A percentile compares a stretch with the other conserved stretches of the same genome.
phyloP scores from a whole-genome alignment of 805 yeast genomes.

The Brettanomyces bruxellensis region DNA sequence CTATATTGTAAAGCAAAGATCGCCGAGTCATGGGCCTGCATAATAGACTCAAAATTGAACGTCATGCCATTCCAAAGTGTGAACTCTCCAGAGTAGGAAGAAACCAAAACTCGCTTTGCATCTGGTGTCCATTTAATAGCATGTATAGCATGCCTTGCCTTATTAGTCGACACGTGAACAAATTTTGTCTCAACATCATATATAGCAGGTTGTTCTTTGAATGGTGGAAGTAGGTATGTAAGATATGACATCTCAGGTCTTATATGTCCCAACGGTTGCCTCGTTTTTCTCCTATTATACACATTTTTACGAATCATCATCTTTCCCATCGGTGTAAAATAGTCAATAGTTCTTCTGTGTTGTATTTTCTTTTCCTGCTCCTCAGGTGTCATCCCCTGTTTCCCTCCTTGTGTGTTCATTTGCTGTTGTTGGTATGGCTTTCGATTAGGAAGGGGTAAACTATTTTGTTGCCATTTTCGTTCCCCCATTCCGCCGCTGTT shows the following conservation, averaged over 20 bases:
- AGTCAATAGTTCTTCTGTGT: slow-evolving; percentile 67
- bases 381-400: slow-evolving; percentile 1
- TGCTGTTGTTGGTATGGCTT: background rate
- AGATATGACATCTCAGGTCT: slow-evolving; percentile 65
- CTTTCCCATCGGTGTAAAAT: slow-evolving; percentile 65
- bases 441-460: background rate
- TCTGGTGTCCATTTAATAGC: slow-evolving; percentile 96
- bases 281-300: slow-evolving; percentile 28
- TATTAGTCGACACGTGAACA: slow-evolving; percentile 85
- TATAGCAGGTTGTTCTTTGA: slow-evolving; percentile 36
- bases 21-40: slow-evolving; percentile 97
- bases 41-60: slow-evolving; percentile 90
- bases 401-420: background rate
- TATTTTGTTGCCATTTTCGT: background rate
- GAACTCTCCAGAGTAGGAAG: slow-evolving; percentile 89
- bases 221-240: slow-evolving; percentile 57
- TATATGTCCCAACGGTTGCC: slow-evolving; percentile 37
- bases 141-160: slow-evolving; percentile 83
- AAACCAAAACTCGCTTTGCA: slow-evolving; percentile 83
- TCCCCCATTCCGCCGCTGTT: background rate
- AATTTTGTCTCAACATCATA: slow-evolving; percentile 70
- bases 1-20: slow-evolving; percentile 73
- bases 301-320: slow-evolving; percentile 43
- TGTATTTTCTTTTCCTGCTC: slow-evolving; percentile 10
- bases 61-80: slow-evolving; percentile 95